Evolutionary conservation across 2,329 filamentous ascomycete genomes (phyloP), one percentile per base, ranked within the genome.

Genomic region (Pseudocercospora ulei): DNA sequence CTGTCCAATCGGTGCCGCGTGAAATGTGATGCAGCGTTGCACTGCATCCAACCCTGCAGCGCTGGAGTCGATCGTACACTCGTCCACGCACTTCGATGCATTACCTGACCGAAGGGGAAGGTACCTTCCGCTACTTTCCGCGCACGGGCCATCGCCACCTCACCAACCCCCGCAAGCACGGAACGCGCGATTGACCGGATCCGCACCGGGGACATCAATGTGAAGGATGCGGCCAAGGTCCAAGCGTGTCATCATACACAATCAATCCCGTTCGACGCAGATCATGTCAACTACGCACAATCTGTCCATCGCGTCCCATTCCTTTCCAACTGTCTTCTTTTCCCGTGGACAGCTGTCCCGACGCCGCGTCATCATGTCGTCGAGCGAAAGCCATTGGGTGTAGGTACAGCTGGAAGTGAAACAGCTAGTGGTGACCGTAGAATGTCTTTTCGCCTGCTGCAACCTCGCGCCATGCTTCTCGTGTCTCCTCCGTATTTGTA

Each of bases 321-420:
- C 34, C 25, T 17, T 41, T 24, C 30, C 30, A 31, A 29, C 33
- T 37, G 34, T 38, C 24, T 34, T 37, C 34, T 20, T 34, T 37
- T 31, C 37, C 35, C 35, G 40, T 33, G 39, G 36, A 43, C 33
- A 40, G 26, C 41, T 42, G 29, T 30, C 18, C 41, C 19, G 20
- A 39, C 28, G 36, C 33, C 39, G 36, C 43, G 16, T 12, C 25
- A 33, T 36, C 16, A 16, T 30, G 12, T 35, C 39, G 20, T 38
- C 19, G 28, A 27, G 20, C 22, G 20, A 39, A 36, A 39, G 26
- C 18, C 36, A 34, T 35, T 38, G 29, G 18, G 22, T 35, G 35
- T 43, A 44, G 41, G 41, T 44, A 49, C 43, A 49, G 44, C 36
- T 26, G 47, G 44, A 49, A 45, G 43, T 19, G 36, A 16, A 44